Evolutionary conservation across 352 stramenopile species (phyloP), one percentile per base, ranked within the genome.

Genomic region (Phytophthora tentaculata): DNA sequence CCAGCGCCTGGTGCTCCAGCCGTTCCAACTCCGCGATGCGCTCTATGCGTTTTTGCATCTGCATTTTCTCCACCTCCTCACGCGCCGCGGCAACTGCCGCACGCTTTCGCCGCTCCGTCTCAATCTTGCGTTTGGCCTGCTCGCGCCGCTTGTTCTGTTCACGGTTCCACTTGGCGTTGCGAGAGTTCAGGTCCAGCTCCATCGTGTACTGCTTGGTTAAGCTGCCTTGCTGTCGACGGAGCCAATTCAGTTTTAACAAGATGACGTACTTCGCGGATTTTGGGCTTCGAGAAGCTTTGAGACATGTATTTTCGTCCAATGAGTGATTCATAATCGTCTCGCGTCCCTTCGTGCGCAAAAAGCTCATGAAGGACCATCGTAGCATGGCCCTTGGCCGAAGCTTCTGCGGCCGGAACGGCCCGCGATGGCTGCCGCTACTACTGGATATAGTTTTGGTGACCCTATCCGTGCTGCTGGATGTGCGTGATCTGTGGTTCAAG

Each of bases 131-230:
- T 35, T 83, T 86, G 35, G 81, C 81, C 48, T 84, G 76, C 17
- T 86, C 81, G 52, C 81, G 79, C 26, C 71, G 81, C 50, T 88
- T 88, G 43, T 80, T 70, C 61, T 91, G 75, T 62, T 92, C 84
- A 19, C 73, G 79, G 64, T 76, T 89, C 81, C 80, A 91, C 69
- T 91, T 90, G 71, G 81, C 68, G 69, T 77, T 80, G 73, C 84
- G 84, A 1, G 75, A 59, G 59, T 83, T 91, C 65, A 92, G 68
- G 53, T 92, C 84, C 70, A 92, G 74, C 63, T 92, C 84, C 84
- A 92, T 91, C 8, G 14, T 52, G 17, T 43, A 10, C 3, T 32
- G 19, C 2, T 47, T n/a, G 10, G 1, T 56, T 37, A 43, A 8
- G 10, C 35, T 17, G 5, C 10, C 14, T 1, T 17, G 12, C 41